Percentiles rank a stretch among this genome's conserved stretches.
Evolutionary conservation across 805 yeast species (phyloP).

Genomic region (Kuraishia molischiana): DNA sequence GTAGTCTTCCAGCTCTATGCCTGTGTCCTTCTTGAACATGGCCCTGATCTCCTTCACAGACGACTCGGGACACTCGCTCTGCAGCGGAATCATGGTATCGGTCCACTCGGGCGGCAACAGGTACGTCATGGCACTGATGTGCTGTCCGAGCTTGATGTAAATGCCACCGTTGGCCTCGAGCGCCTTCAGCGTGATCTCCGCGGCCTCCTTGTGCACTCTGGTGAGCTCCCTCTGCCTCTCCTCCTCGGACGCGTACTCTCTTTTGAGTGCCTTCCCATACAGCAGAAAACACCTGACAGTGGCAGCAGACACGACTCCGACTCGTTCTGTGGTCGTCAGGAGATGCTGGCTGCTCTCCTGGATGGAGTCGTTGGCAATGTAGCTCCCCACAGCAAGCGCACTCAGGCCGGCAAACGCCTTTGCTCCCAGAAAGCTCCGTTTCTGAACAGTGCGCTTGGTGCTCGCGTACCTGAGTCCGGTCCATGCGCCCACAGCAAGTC

Average conservation of each 20-base stretch:
- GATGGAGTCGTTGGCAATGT: slow-evolving; percentile 1
- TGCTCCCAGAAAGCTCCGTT: neutral
- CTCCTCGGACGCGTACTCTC: slow-evolving; percentile 31
- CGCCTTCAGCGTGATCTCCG: slow-evolving; percentile 68
- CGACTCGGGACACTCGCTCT: slow-evolving; percentile 82
- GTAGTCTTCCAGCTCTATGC: slow-evolving; percentile 44
- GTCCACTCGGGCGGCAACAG: slow-evolving; percentile 93
- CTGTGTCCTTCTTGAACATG: slow-evolving; percentile 64
- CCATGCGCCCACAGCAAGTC: neutral
- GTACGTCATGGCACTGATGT: slow-evolving; percentile 85
- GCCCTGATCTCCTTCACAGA: slow-evolving; percentile 55
- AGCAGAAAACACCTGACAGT: slow-evolving; percentile 62
- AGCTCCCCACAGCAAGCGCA: neutral
- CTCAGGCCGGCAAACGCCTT: neutral
- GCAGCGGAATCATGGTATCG: slow-evolving; percentile 83
- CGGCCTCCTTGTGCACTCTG: slow-evolving; percentile 67
- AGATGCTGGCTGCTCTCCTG: slow-evolving; percentile 10
- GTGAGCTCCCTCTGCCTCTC: slow-evolving; percentile 43
- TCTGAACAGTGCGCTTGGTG: neutral
- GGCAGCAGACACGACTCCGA: slow-evolving; percentile 57
- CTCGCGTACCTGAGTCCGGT: neutral
- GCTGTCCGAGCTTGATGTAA: slow-evolving; percentile 92
- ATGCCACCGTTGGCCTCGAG: slow-evolving; percentile 84
- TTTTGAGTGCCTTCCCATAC: slow-evolving; percentile 49
- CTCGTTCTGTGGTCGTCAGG: slow-evolving; percentile 33